These are phyloP conservation scores for Pleurotus platypus DNA, from an alignment of 768 basidiomycete genomes.

Conservation along the genomic window DNA sequence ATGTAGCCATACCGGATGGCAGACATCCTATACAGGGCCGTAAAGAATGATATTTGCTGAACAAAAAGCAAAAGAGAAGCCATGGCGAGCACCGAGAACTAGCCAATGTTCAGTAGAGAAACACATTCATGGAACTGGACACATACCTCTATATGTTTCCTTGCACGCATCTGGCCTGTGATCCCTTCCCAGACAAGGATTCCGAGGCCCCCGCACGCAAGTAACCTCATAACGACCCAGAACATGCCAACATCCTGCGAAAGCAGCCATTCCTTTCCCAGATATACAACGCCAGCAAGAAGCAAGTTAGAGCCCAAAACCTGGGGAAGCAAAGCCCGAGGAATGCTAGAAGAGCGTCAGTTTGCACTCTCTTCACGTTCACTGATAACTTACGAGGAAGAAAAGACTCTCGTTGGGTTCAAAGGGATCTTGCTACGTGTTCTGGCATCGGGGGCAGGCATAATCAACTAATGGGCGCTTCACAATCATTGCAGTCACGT, in stretches of 20 bases:
- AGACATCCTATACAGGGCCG: slow-evolving; percentile 65
- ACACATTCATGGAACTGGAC: background rate
- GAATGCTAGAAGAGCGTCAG: slow-evolving; percentile 38
- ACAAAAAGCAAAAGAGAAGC: slow-evolving; percentile 66
- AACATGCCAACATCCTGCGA: slow-evolving; percentile 66
- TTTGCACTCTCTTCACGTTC: background rate
- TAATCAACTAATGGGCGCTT: slow-evolving; percentile 15
- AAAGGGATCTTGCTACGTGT: slow-evolving; percentile 63
- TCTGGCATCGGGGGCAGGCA: slow-evolving; percentile 66
- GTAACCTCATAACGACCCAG: slow-evolving; percentile 72
- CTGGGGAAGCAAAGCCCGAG: slow-evolving; percentile 47
- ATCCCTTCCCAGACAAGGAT: slow-evolving; percentile 57
- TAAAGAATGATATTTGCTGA: slow-evolving; percentile 64
- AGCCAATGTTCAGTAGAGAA: slow-evolving; percentile 2
- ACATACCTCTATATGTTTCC: slow-evolving; percentile 58
- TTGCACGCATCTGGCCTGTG: slow-evolving; percentile 48
- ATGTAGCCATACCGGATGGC: slow-evolving; percentile 54
- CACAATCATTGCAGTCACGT: background rate
- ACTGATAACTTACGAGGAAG: slow-evolving; percentile 43
- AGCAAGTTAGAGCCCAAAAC: slow-evolving; percentile 60
- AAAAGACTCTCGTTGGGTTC: slow-evolving; percentile 50
- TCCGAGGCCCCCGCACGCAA: slow-evolving; percentile 70
- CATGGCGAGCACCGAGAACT: slow-evolving; percentile 74
- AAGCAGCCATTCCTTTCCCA: slow-evolving; percentile 65
- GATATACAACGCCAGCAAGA: slow-evolving; percentile 59